These are phyloP conservation scores for Bullera alba DNA, from an alignment of 768 basidiomycete genomes.

Conservation along the genomic window DNA sequence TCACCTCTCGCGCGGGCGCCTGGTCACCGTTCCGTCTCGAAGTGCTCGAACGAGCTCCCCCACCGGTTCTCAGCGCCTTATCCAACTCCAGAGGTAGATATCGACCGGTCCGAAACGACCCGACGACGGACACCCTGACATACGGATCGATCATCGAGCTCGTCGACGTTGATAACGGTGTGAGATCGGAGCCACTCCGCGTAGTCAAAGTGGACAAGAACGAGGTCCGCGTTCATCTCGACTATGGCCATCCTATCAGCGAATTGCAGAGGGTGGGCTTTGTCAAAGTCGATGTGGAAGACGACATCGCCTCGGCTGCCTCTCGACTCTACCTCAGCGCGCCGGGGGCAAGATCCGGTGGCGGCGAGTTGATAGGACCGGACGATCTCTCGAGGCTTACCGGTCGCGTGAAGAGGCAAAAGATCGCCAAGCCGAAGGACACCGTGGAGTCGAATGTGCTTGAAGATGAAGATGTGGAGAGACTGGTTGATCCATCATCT, in stretches of 20 bases:
- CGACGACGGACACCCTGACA: conserved; percentile 50
- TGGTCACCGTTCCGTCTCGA: conserved; percentile 96
- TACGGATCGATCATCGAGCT: conserved; percentile 85
- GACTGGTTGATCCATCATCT: neutral
- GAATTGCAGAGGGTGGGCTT: conserved; percentile 96
- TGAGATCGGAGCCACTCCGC: conserved; percentile 73
- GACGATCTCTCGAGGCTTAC: no score
- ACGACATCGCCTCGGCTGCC: neutral
- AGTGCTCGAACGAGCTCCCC: conserved; percentile 64
- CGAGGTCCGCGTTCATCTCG: conserved; percentile 58
- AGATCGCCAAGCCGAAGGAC: neutral
- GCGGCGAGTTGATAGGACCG: conserved; percentile 18
- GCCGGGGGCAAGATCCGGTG: conserved; percentile 60
- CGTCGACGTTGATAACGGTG: conserved; percentile 75
- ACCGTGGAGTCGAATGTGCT: neutral
- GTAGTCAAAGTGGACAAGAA: conserved; percentile 92
- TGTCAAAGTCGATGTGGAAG: conserved; percentile 66
- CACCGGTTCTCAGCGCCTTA: no score
- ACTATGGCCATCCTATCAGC: conserved; percentile 78
- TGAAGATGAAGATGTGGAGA: neutral
- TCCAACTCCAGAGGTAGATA: neutral
- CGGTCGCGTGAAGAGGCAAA: neutral
- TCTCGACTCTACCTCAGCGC: conserved; percentile 77
- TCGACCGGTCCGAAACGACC: no score
- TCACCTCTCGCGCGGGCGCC: conserved; percentile 66